phyloP scores from a whole-genome alignment of 805 yeast genomes.

The Teunomyces funiuensis region DNA sequence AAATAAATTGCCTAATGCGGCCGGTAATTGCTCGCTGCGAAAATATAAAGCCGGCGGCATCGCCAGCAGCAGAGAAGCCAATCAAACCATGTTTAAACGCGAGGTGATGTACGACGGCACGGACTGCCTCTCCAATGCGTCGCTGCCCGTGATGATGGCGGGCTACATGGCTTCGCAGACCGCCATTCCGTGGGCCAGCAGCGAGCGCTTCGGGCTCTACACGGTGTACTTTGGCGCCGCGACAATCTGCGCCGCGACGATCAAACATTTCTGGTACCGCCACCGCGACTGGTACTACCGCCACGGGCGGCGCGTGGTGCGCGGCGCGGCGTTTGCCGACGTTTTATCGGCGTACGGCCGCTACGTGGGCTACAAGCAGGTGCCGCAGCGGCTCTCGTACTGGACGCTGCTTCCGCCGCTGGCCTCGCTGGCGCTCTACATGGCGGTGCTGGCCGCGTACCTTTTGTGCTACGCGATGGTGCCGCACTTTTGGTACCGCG shows the following conservation, averaged over 20 bases:
- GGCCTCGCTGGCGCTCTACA: slow-evolving; percentile 39
- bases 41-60: no score
- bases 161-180: slow-evolving; percentile 28
- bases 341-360: slow-evolving; percentile 34
- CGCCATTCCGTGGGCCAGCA: slow-evolving; percentile 26
- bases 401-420: slow-evolving; percentile 33
- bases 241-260: slow-evolving; percentile 28
- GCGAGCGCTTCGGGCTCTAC: slow-evolving; percentile 35
- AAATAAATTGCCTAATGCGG: not conserved
- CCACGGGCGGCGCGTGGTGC: slow-evolving; percentile 8
- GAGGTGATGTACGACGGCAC: slow-evolving; percentile 31
- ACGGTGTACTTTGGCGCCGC: slow-evolving; percentile 43
- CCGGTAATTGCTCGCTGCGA: no score
- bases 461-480: slow-evolving; percentile 37
- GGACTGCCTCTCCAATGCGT: slow-evolving; percentile 38
- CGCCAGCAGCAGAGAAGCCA: not conserved
- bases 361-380: slow-evolving; percentile 33
- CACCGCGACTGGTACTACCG: slow-evolving; percentile 23
- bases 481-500: slow-evolving; percentile 53
- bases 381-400: slow-evolving; percentile 23
- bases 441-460: slow-evolving; percentile 33
- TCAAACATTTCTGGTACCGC: slow-evolving; percentile 33
- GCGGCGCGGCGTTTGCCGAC: slow-evolving; percentile 21
- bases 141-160: slow-evolving; percentile 19
- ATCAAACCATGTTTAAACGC: slow-evolving; percentile 11